Conservation (phyloP, 2,329 filamentous ascomycete genomes). For the Teratosphaeria zuluensis region DNA sequence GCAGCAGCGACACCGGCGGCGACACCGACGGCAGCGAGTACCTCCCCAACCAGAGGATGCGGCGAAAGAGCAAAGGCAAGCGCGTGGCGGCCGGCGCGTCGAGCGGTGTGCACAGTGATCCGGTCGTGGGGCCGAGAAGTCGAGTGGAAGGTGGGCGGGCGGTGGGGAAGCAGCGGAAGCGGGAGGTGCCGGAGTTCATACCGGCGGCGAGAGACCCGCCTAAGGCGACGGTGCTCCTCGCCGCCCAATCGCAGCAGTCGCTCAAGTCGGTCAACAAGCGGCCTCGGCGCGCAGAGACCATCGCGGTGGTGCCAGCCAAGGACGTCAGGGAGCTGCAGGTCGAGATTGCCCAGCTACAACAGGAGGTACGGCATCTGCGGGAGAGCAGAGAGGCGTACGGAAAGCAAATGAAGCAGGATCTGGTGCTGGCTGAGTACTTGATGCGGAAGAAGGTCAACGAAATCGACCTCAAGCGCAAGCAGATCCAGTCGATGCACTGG, state of each 20-base stretch:
- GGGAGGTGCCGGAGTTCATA: background rate
- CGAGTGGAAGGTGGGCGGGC: background rate
- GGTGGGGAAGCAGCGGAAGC: background rate
- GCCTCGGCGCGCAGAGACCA: background rate
- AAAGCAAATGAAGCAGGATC: conserved; percentile 3
- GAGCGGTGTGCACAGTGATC: background rate
- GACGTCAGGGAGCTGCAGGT: background rate
- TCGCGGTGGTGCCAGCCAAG: background rate
- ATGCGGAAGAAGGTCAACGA: background rate
- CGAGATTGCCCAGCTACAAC: background rate
- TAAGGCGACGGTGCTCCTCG: background rate
- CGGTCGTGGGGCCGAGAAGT: background rate
- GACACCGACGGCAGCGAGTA: background rate
- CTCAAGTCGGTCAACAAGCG: background rate
- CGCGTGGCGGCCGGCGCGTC: background rate
- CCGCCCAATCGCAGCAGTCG: background rate
- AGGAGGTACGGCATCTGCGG: background rate
- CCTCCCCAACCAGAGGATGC: background rate
- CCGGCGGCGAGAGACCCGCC: background rate
- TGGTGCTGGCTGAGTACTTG: conserved; percentile 3
- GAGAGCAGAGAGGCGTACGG: background rate
- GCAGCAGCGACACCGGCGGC: background rate
- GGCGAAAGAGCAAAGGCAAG: background rate
- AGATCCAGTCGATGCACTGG: background rate
- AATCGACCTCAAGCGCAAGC: background rate